Conservation (phyloP, 75 land plant species). For the Larix kaempferi region DNA sequence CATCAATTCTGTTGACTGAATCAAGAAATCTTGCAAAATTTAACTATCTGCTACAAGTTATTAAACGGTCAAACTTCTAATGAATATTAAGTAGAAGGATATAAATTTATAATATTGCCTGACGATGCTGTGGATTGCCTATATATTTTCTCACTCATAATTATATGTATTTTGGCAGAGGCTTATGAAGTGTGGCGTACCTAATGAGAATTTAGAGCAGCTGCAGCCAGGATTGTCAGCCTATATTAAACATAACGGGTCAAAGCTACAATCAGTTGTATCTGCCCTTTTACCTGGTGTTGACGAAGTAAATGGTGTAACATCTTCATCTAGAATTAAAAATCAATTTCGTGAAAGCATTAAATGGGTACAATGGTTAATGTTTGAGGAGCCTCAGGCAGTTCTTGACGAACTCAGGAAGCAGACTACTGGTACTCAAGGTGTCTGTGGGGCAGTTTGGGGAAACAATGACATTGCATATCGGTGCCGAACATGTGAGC, state of each 20-base stretch:
- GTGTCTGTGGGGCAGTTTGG: conserved; percentile 99
- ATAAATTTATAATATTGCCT: neutral
- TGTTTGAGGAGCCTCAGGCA: conserved; percentile 69
- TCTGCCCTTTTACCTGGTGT: conserved; percentile 54
- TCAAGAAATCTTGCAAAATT: neutral
- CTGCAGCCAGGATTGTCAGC: conserved; percentile 44
- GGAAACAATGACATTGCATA: conserved; percentile 86
- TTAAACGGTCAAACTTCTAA: neutral
- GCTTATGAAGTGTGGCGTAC: conserved; percentile 42
- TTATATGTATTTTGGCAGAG: conserved; percentile 32
- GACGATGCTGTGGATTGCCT: neutral
- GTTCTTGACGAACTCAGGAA: conserved; percentile 32
- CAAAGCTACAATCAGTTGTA: conserved; percentile 35
- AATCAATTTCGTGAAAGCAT: conserved; percentile 49
- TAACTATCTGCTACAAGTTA: neutral
- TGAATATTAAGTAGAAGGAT: neutral
- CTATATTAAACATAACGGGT: conserved; percentile 40
- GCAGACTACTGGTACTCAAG: conserved; percentile 48
- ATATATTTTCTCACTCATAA: neutral
- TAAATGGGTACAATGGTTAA: conserved; percentile 82
- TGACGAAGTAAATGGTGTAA: conserved; percentile 28
- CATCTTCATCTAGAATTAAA: conserved; percentile 10
- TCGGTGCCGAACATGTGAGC: conserved; percentile 86
- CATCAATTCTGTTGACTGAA: neutral
- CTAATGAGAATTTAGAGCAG: conserved; percentile 28